These are phyloP conservation scores for Mycena epipterygia DNA, from an alignment of 768 basidiomycete genomes.

Conservation along the genomic window DNA sequence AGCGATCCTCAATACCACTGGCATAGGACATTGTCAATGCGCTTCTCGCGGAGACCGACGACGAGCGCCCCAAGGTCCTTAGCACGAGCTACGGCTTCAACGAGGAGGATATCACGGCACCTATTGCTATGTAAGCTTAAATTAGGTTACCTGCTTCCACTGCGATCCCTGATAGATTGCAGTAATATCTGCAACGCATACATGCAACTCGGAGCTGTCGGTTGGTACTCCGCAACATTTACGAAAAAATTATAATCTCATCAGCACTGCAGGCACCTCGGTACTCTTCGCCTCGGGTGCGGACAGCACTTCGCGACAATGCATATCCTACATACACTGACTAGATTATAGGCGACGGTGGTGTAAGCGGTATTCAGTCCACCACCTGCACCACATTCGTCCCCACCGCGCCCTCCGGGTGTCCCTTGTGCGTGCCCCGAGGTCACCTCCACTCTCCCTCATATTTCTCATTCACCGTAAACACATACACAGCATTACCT, in stretches of 20 bases:
- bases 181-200: neutral
- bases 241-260: no score
- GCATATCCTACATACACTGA: no score
- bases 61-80: constrained; percentile 55
- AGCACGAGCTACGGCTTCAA: constrained; percentile 55
- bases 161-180: neutral
- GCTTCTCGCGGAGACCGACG: constrained; percentile 56
- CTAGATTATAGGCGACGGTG: no score
- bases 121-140: neutral
- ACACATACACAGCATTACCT: neutral
- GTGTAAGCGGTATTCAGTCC: neutral
- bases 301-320: neutral
- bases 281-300: neutral
- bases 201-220: neutral
- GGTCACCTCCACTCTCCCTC: neutral
- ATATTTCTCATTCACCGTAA: neutral
- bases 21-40: constrained; percentile 38
- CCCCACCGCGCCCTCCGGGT: neutral
- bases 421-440: neutral
- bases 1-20: neutral
- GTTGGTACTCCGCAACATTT: neutral
- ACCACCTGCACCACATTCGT: neutral
- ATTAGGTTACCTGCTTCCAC: neutral
- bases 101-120: constrained; percentile 35
- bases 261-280: neutral